phyloP scores from a whole-genome alignment of 441 rosid species.

The Croton setiger region DNA sequence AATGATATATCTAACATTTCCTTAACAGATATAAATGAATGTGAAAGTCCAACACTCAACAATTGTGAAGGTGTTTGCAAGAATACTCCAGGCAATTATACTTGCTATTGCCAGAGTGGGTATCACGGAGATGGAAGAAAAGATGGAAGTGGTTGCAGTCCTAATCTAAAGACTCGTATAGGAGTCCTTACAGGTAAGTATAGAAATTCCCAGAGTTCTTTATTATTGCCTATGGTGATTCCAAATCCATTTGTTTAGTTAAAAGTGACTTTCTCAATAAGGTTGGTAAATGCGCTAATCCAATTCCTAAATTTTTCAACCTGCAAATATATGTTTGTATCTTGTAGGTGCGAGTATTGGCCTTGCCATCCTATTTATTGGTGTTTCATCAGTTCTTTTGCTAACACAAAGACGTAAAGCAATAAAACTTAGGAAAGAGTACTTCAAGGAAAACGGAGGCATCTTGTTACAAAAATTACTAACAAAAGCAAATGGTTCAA shows the following conservation, averaged over 20 bases:
- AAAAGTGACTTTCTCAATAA: too few species aligned
- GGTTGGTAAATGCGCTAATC: not conserved
- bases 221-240: not conserved
- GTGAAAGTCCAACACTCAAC: not conserved
- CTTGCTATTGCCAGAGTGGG: conserved; percentile 25
- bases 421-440: conserved; percentile 27
- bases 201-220: not conserved
- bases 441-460: conserved; percentile 44
- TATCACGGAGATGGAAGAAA: conserved; percentile 30
- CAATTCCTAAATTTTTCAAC: not conserved
- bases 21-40: conserved; percentile 21
- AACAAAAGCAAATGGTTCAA: not conserved
- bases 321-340: not conserved
- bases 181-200: conserved; percentile 5
- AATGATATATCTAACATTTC: not conserved
- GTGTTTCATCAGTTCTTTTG: conserved; percentile 1
- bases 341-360: conserved; percentile 24
- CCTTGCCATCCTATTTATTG: conserved; percentile 1
- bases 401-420: conserved; percentile 22
- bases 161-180: not conserved
- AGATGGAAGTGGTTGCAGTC: conserved; percentile 16
- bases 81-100: conserved; percentile 19
- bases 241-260: not conserved
- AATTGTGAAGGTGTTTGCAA: conserved; percentile 9
- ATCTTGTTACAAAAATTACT: conserved; percentile 29